These are phyloP conservation scores for Plectranthus barbatus DNA, from an alignment of 257 asterid species.

Conservation along the genomic window DNA sequence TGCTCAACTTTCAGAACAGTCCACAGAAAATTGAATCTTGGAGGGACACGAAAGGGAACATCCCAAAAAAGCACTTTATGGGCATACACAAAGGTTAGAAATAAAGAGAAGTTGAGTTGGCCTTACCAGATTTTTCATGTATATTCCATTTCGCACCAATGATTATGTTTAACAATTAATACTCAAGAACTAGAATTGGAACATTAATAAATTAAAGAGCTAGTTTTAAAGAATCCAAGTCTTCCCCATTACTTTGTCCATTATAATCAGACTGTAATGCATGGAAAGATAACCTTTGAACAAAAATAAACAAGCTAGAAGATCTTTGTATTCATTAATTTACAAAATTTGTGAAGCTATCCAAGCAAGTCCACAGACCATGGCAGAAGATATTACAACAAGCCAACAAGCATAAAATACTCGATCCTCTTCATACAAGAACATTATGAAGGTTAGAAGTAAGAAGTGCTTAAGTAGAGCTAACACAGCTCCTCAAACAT, in stretches of 20 bases:
- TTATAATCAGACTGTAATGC: neutral
- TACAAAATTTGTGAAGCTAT: neutral
- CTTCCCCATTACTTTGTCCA: neutral
- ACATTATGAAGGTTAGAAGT: neutral
- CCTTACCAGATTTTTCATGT: neutral
- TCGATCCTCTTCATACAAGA: neutral
- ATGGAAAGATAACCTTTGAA: neutral
- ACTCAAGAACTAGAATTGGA: neutral
- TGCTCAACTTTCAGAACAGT: neutral
- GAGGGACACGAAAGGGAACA: neutral
- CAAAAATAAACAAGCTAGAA: neutral
- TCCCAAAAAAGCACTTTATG: neutral
- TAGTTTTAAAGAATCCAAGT: neutral
- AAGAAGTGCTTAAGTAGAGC: neutral
- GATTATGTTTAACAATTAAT: neutral
- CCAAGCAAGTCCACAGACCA: neutral
- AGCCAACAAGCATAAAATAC: neutral
- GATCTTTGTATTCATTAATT: neutral
- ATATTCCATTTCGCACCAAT: neutral
- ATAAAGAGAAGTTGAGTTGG: neutral
- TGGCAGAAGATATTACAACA: too few relatives aligned
- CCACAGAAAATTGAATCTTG: neutral
- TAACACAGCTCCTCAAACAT: neutral
- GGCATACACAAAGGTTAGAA: neutral
- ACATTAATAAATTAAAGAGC: neutral